Percentiles rank a stretch among this genome's conserved stretches.
Evolutionary conservation across 176 grass and related monocot species (phyloP).

Genomic region (Carex cristatella): DNA sequence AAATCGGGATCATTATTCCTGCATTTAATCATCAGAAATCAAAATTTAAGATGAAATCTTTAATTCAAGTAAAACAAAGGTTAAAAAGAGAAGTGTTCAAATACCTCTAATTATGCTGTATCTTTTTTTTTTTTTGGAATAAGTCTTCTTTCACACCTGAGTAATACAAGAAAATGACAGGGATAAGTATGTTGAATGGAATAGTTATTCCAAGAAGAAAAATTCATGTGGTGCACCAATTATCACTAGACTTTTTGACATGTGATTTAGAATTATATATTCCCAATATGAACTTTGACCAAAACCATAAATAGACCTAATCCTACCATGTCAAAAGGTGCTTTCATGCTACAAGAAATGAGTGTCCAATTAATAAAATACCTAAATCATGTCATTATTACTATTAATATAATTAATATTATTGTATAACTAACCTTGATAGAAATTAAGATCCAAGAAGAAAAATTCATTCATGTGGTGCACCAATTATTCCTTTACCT

Average conservation of each 20-base stretch:
- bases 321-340: not conserved
- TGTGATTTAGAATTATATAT: not conserved
- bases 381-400: not conserved
- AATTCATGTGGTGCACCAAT: not conserved
- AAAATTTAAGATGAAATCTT: slow-evolving; percentile 5
- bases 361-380: not conserved
- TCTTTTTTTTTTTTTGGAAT: not conserved
- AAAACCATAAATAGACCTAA: not conserved
- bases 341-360: not conserved
- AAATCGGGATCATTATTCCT: not conserved
- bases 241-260: not conserved
- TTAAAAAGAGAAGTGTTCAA: not conserved
- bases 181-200: slow-evolving; percentile 1
- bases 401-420: too few relatives aligned
- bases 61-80: not conserved
- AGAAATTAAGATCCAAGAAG: not conserved
- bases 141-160: slow-evolving; percentile 6
- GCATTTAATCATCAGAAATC: not conserved
- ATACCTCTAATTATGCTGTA: not conserved
- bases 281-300: not conserved
- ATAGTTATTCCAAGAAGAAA: not conserved
- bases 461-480: not conserved
- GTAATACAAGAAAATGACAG: slow-evolving; percentile 3
- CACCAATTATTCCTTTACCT: not conserved
- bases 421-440: too few relatives aligned